Base-by-base conservation (phyloP, 1,139 yeast species). In the Candida labiduridarum region DNA sequence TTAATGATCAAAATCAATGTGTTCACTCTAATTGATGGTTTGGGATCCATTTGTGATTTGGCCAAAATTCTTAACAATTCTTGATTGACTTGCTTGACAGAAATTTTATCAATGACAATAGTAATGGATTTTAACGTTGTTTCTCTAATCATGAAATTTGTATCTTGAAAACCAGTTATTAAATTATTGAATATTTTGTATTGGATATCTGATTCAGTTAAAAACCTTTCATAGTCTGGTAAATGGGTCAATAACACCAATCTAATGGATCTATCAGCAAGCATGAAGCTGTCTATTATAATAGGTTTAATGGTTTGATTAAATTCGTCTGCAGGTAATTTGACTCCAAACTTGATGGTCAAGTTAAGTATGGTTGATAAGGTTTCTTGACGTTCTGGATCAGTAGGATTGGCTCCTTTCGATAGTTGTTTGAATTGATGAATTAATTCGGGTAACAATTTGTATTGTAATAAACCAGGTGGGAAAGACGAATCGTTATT, bases 1-100 rank as follows among this genome's bases (percentile, higher is more conserved):
- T 83, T 83, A 27, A 90, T 85, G 25, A 94, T 79, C 41, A 90
- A 78, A 25, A 89, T 79, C 19, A 95, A 80, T 0, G 98, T 92
- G 67, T 90, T 89, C 6, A 94, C 90, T 58, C 99, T 73, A 16
- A 94, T 89, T 22, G 89, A 89, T 1, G 95, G 86, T 51, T 85
- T 86, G 2, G 85, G 82, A 63, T 94, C 99, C 65, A 82, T 85
- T 65, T 92, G 98, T 1, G 96, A 83, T 62, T 88, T 89, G 1
- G 98, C 98, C 52, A 94, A 71, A 46, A 84, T 79, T 57, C 96
- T 80, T 48, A 94, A 72, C 38, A 94, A 70, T 51, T 94, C 98
- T 59, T 91, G 92, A 62, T 94, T 94, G 46, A 92, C 76, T 63
- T 89, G 96, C 49, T 96, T 81, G 38, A 85, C 90, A 0, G 89